Evolutionary conservation across 2,329 filamentous ascomycete genomes (phyloP), one percentile per base, ranked within the genome.

Genomic region (Calonectria pteridis): DNA sequence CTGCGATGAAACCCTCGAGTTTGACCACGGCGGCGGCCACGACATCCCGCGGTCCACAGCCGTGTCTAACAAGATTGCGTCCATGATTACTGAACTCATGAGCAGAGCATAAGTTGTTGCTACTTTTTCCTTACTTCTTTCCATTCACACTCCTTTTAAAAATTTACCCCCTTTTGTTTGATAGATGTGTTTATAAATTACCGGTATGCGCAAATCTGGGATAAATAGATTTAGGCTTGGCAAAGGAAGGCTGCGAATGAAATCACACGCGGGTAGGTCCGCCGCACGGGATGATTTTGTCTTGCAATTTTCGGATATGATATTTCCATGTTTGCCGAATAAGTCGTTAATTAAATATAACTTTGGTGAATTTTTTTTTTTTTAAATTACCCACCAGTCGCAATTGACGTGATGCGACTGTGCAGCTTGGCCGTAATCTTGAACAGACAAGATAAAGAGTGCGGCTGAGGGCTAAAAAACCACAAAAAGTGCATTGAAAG

Each of bases 1-100:
- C 18, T 68, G 66, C 29, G 66, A 68, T 1, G 66, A 68, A 6
- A 46, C 51, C 10, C 11, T 68, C 29, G 66, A 68, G 53, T 68
- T 35, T 35, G 66, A 68, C n/a, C 66, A 68, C 16, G 66, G 66
- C 14, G 66, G 66, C 31, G 66, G 66, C 37, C 66, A 68, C 35
- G 66, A 68, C 28, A 68, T 68, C 28, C 66, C 66, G 28, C 20
- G 66, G 9, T 49, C 66, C 3, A 62, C 66, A 0, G 4, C 46
- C 20, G 66, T 68, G 10, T 68, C 66, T 14, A 62, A 33, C 37
- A 59, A 49, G 66, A 68, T 68, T 68, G 66, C 66, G 2, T 53
- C 49, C 20, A 43, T 68, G 40, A 46, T 68, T 4, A 68, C 28
- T 1, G 51, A 68, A 14, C 28, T 68, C 10, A 68, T 68, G 66